Base-by-base conservation (phyloP, 306 rosid species). In the Datisca glomerata region DNA sequence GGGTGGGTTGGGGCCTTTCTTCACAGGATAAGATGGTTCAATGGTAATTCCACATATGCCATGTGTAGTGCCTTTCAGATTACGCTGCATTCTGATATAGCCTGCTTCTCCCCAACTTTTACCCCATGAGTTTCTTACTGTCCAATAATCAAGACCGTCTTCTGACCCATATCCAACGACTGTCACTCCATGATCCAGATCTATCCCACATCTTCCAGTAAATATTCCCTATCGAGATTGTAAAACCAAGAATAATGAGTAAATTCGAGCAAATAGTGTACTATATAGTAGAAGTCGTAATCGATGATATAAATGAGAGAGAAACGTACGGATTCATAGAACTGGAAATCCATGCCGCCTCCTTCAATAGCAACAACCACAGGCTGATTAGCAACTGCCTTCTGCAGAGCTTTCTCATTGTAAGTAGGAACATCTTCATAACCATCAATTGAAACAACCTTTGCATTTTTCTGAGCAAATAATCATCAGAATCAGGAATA, bases 1-100 rank as follows among this genome's bases (percentile, higher is more conserved):
- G 1, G 92, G 86, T 5, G 81, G 94, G 34, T 82, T 82, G 47
- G 35, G 67, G 24, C 93, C 82, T 0, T 36, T 52, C 80, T 87
- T 82, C 45, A 67, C 53, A 1, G 96, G 94, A 56, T 87, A 87
- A 5, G 86, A 82, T 21, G 96, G 12, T 49, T 69, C 58, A 62
- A 71, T 71, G 7, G 93, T 74, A 51, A 87, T 87, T 49, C 94
- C 96, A 55, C 94, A 87, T 37, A 60, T 72, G 3, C 96, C 94
- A 0, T 51, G 32, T 0, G 1, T 5, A 4, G 45, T 33, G 40
- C 23, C 63, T 10, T n/a, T n/a, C n/a, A 79, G 8, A 55, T 87
- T 82, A n/a, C 94, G 93, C 61, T 87, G 75, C 85, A 87, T 53
- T 57, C 71, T 76, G 32, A 87, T 12, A 48, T 82, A 87, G 17